These are phyloP conservation scores for Aschersonia sp. DNA, from an alignment of 2,329 filamentous ascomycete species.

Conservation along the genomic window DNA sequence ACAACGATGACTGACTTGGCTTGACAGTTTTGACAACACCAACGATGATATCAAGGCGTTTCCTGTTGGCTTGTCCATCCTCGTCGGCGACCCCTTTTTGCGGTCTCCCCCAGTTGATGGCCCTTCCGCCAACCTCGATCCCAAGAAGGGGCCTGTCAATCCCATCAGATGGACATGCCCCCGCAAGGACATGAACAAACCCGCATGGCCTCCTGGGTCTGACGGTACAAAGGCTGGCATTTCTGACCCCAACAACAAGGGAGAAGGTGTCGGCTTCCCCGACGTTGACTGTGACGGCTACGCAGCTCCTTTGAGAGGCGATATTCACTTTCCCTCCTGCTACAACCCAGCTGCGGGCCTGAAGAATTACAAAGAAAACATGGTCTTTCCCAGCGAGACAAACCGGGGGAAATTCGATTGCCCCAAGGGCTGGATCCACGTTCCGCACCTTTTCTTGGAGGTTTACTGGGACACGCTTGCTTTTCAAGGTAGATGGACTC, in stretches of 20 bases:
- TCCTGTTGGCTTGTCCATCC: conserved; percentile 56
- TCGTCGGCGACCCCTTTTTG: conserved; percentile 47
- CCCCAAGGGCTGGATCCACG: conserved; percentile 37
- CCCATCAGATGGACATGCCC: conserved; percentile 48
- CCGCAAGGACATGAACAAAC: conserved; percentile 31
- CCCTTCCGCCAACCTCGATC: conserved; percentile 30
- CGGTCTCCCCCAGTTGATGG: conserved; percentile 44
- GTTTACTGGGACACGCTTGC: conserved; percentile 44
- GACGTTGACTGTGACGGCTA: conserved; percentile 51
- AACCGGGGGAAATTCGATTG: conserved; percentile 37
- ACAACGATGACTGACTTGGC: not conserved
- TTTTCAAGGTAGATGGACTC: conserved; percentile 38
- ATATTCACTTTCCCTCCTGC: conserved; percentile 61
- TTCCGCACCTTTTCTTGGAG: conserved; percentile 44
- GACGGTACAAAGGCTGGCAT: conserved; percentile 42
- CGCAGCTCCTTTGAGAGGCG: conserved; percentile 46
- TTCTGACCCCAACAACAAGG: conserved; percentile 36
- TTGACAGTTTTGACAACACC: conserved; percentile 39
- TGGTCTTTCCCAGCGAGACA: conserved; percentile 41
- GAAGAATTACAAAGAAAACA: conserved; percentile 48
- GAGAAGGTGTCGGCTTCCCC: conserved; percentile 52
- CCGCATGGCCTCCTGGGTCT: conserved; percentile 38
- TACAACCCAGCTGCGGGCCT: conserved; percentile 52
- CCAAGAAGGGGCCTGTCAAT: conserved; percentile 35
- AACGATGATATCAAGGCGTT: conserved; percentile 56